Conservation (phyloP, 139 green algal species). For the Closterium sp. region DNA sequence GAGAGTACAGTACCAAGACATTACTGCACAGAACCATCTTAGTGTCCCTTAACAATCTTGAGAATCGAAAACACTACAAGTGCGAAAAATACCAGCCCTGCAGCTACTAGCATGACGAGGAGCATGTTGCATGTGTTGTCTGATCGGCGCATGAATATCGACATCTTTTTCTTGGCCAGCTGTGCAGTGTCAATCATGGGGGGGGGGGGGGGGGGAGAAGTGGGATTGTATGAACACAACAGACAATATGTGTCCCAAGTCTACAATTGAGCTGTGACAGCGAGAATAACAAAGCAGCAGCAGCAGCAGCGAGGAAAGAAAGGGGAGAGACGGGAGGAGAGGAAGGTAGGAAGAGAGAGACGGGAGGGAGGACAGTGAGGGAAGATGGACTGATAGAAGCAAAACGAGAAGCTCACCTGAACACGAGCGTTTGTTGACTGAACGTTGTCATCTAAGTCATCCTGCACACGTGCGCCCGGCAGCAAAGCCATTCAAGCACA, state of each 20-base stretch:
- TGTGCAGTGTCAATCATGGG: neutral
- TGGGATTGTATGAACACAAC: neutral
- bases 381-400: neutral
- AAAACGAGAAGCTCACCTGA: neutral
- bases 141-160: neutral
- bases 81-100: neutral
- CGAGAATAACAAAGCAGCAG: too few relatives aligned
- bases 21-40: too few relatives aligned
- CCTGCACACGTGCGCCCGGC: neutral
- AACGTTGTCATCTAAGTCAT: neutral
- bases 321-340: neutral
- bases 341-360: neutral
- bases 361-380: neutral
- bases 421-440: conserved; percentile 18
- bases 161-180: neutral
- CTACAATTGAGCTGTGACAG: neutral
- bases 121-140: neutral
- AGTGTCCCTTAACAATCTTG: neutral
- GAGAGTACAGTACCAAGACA: too few relatives aligned
- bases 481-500: neutral
- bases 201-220: too few relatives aligned
- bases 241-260: too few relatives aligned
- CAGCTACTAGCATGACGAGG: neutral
- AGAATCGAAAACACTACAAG: neutral
- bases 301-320: neutral